A percentile compares a stretch with the other conserved stretches of the same genome.
These are phyloP conservation scores for Colletotrichum siamense DNA, from an alignment of 2,329 filamentous ascomycete species.

Conservation along the genomic window DNA sequence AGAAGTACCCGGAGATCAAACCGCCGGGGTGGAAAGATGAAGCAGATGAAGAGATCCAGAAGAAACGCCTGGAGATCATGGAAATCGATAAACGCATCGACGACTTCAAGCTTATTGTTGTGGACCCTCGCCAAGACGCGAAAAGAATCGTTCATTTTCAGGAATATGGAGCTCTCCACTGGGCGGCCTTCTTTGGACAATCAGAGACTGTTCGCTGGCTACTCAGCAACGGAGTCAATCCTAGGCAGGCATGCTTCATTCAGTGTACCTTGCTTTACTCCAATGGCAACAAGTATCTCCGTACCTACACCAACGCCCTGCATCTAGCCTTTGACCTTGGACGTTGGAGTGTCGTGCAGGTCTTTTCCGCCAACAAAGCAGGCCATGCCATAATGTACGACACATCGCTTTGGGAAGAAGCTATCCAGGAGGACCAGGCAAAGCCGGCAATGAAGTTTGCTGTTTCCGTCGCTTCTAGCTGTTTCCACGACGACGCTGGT, in stretches of 20 bases:
- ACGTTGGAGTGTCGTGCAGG: not conserved
- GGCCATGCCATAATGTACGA: not conserved
- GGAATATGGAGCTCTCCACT: not conserved
- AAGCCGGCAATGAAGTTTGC: not conserved
- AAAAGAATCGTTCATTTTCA: not conserved
- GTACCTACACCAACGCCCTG: not conserved
- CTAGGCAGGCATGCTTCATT: not conserved
- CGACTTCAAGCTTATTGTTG: not conserved
- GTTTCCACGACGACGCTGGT: not conserved
- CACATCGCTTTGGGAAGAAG: not conserved
- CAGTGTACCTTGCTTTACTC: not conserved
- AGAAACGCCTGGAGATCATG: not conserved
- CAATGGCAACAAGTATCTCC: not conserved
- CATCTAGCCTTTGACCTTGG: not conserved
- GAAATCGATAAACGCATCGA: not conserved
- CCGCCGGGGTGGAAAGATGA: not conserved
- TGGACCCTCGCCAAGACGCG: not conserved
- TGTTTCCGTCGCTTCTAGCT: not conserved
- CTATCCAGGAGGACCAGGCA: not conserved
- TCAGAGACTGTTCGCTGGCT: not conserved
- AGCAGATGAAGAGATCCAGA: not conserved
- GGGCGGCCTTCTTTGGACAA: not conserved
- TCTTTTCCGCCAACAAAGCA: not conserved
- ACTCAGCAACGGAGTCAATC: not conserved
- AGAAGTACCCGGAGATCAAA: not conserved